Conservation (phyloP, 768 basidiomycete genomes). For the Mycena galopus region DNA sequence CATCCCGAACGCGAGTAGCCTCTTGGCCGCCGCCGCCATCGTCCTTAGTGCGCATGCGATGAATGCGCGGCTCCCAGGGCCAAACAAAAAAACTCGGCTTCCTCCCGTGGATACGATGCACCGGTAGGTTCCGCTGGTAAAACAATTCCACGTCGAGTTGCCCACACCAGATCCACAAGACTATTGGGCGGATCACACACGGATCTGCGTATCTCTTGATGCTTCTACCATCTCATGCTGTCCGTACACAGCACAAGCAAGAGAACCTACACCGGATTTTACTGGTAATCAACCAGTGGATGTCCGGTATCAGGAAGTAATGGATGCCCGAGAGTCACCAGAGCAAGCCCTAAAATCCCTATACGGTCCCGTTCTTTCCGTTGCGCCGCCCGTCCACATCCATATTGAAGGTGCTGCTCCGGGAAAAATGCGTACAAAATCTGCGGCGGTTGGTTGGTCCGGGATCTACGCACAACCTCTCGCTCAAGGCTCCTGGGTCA, state of each 20-base stretch:
- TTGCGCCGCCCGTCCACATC: background rate
- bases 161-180: background rate
- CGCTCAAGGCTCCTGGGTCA: background rate
- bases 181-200: constrained; percentile 15
- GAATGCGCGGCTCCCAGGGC: no score
- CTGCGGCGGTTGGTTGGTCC: background rate
- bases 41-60: no score
- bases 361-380: background rate
- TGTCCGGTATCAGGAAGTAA: background rate
- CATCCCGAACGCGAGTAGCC: no score
- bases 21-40: no score
- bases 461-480: background rate
- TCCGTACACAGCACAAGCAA: no score
- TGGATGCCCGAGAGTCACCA: background rate
- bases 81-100: no score
- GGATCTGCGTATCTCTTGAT: background rate
- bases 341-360: background rate
- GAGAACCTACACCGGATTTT: no score
- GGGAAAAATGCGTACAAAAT: background rate
- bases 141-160: background rate
- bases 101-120: no score
- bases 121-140: background rate
- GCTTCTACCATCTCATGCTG: background rate
- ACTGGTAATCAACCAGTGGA: background rate
- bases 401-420: background rate